A percentile compares a stretch with the other conserved stretches of the same genome.
phyloP scores from a whole-genome alignment of 2,329 filamentous ascomycete species.

The Dryadomyces sulphureus region DNA sequence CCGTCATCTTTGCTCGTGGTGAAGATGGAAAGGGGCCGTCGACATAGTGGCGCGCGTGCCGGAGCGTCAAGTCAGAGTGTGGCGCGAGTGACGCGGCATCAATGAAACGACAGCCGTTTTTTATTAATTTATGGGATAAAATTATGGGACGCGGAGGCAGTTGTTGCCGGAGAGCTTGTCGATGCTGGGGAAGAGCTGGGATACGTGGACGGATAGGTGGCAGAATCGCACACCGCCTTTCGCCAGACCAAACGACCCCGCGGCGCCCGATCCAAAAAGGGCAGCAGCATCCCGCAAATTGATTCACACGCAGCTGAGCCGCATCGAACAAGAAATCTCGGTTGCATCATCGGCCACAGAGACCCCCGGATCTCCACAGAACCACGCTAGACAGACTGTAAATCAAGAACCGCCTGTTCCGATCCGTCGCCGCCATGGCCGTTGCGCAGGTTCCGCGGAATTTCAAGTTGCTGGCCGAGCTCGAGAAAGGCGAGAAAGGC shows the following conservation, averaged over 20 bases:
- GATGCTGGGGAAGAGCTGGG: conserved; percentile 39
- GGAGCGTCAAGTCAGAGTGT: neutral
- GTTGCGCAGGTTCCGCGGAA: conserved; percentile 66
- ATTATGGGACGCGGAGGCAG: neutral
- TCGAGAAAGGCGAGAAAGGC: conserved; percentile 98
- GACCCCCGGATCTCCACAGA: no score
- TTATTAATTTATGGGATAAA: neutral
- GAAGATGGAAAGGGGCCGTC: conserved; percentile 3
- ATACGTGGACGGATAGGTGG: conserved; percentile 35
- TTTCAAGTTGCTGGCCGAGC: conserved; percentile 90
- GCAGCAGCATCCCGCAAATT: neutral
- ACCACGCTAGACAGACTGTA: no score
- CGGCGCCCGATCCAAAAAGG: neutral
- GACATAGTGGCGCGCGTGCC: conserved; percentile 7
- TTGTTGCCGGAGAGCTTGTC: neutral
- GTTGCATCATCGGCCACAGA: no score
- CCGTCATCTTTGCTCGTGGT: conserved; percentile 50
- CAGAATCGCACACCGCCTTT: conserved; percentile 10
- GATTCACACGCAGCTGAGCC: neutral
- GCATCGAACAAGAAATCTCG: no score
- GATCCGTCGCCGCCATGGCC: conserved; percentile 19
- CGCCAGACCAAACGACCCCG: neutral
- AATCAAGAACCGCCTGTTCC: no score
- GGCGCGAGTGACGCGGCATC: neutral
- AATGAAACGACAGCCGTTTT: neutral